Conservation (phyloP, 2,329 filamentous ascomycete species). For the Canariomyces notabilis region DNA sequence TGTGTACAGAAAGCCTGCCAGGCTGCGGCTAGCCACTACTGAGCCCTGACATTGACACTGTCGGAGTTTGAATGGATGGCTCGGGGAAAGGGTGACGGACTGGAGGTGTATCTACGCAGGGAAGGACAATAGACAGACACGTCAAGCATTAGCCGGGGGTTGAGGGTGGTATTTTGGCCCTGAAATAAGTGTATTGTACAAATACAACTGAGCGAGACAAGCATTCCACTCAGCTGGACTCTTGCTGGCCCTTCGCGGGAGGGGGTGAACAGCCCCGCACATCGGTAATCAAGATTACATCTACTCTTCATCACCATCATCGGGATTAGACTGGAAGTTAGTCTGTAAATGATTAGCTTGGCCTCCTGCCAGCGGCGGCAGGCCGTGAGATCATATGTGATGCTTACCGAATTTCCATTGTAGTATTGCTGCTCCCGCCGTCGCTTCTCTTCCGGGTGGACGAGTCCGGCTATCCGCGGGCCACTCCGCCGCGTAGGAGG, state of each 20-base stretch:
- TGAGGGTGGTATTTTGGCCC: background rate
- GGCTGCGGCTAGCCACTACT: constrained; percentile 68
- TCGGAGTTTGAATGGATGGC: background rate
- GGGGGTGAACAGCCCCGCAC: background rate
- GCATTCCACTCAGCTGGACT: constrained; percentile 8
- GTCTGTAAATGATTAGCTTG: constrained; percentile 39
- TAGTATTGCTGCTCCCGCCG: constrained; percentile 66
- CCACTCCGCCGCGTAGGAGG: constrained; percentile 8
- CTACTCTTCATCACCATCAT: constrained; percentile 53
- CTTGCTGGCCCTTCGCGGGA: background rate
- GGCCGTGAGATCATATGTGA: no score
- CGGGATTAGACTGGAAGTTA: constrained; percentile 63
- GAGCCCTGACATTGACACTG: constrained; percentile 27
- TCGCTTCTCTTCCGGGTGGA: constrained; percentile 47
- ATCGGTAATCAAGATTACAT: background rate
- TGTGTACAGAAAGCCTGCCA: constrained; percentile 70
- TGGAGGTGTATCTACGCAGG: constrained; percentile 2
- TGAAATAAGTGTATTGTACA: constrained; percentile 8
- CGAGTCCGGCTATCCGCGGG: constrained; percentile 42
- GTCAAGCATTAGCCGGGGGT: background rate
- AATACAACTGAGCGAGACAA: constrained; percentile 2
- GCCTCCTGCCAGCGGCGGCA: background rate
- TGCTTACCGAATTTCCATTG: constrained; percentile 79
- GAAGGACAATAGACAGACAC: background rate
- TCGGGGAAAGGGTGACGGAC: background rate